A percentile compares a stretch with the other conserved stretches of the same genome.
Conservation (phyloP, 2,329 filamentous ascomycete genomes). For the Lachnellula cervina region DNA sequence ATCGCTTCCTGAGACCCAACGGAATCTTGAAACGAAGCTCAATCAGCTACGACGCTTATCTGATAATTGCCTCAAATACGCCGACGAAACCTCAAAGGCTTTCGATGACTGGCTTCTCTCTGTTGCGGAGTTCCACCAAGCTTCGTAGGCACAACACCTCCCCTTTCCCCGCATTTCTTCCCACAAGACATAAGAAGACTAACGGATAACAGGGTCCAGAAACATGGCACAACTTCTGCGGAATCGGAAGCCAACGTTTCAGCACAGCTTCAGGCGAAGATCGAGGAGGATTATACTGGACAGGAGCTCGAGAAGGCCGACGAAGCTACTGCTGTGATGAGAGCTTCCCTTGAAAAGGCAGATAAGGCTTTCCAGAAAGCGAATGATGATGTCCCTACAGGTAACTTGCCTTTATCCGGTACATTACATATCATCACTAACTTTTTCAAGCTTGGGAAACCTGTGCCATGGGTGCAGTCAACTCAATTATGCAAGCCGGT, state of each 20-base stretch:
- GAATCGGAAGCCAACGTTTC: neutral
- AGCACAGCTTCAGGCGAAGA: neutral
- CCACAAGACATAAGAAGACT: no score
- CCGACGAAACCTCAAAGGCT: neutral
- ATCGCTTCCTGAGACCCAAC: neutral
- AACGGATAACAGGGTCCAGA: no score
- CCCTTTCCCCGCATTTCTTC: no score
- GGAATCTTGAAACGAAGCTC: neutral
- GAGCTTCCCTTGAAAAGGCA: neutral
- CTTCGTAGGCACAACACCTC: neutral
- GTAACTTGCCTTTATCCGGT: neutral
- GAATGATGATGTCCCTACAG: neutral
- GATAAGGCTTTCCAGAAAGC: neutral
- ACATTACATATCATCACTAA: neutral
- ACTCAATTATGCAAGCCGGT: neutral
- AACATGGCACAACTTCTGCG: neutral
- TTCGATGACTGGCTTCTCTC: neutral
- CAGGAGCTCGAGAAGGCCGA: neutral
- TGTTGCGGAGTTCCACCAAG: neutral
- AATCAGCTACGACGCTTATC: neutral
- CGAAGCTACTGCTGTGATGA: neutral
- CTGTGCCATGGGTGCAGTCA: neutral
- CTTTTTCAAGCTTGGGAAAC: neutral
- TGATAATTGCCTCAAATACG: neutral
- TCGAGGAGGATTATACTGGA: neutral